Evolutionary conservation across 495 filamentous ascomycete species (phyloP).

Genomic region (Penicillium soppii): DNA sequence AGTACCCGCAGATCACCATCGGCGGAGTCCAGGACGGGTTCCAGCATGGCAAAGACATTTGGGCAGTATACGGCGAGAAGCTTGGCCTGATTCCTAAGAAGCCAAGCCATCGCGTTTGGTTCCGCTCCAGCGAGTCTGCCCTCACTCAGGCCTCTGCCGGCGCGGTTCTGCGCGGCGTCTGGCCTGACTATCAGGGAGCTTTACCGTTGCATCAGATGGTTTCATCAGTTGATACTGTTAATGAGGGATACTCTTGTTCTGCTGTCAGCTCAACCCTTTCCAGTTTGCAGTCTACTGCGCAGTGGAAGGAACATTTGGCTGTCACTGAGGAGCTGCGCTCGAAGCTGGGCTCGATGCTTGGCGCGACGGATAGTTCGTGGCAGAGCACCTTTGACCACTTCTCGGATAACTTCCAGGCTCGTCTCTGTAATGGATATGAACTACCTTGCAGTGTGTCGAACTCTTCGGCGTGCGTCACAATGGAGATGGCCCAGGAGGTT

Average conservation of each 20-base stretch:
- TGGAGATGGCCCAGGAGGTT: constrained; percentile 33
- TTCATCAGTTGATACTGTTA: constrained; percentile 35
- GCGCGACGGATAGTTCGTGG: constrained; percentile 33
- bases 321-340: constrained; percentile 34
- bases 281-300: constrained; percentile 26
- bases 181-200: constrained; percentile 32
- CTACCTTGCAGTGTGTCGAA: constrained; percentile 36
- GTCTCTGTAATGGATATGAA: constrained; percentile 43
- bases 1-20: constrained; percentile 46
- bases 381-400: constrained; percentile 43
- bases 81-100: constrained; percentile 30
- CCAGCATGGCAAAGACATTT: constrained; percentile 43
- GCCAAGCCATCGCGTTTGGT: constrained; percentile 34
- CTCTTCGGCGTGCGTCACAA: constrained; percentile 30
- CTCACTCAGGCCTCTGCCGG: constrained; percentile 41
- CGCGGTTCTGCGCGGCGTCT: constrained; percentile 40
- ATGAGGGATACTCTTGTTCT: constrained; percentile 37
- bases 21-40: constrained; percentile 43
- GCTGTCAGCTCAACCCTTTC: constrained; percentile 25
- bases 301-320: constrained; percentile 38
- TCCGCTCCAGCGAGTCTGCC: constrained; percentile 39
- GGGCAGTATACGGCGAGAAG: constrained; percentile 36
- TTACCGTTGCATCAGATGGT: constrained; percentile 43
- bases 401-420: constrained; percentile 45
- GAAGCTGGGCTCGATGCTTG: constrained; percentile 35